Evolutionary conservation across 1,284 basidiomycete species (phyloP), one percentile per base, ranked within the genome.

Genomic region (Sanguinoderma infundibulare): DNA sequence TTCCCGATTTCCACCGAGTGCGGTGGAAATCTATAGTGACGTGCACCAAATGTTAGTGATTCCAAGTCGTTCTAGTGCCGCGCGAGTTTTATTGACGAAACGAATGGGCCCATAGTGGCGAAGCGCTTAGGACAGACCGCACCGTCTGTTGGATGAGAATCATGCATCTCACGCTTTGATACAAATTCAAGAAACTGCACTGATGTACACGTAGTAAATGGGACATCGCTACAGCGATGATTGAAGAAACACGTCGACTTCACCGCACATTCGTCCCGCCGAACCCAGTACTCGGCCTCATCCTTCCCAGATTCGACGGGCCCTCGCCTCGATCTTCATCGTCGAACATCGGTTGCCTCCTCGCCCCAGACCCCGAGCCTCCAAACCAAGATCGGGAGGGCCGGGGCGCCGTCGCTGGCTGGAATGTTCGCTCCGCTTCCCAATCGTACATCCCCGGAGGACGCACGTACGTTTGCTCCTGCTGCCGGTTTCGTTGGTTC

Each of bases 281-380:
- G 59, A 87, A 80, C 0, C 89, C 91, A 22, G 87, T 88, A 69
- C 88, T 89, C 50, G 80, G 77, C 72, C 91, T 82, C 80, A 87
- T 85, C 17, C 81, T 63, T 10, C 89, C 90, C 38, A 90, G 69
- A 69, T 81, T 82, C 34, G 89, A 91, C n/a, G 87, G 72, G 3
- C 88, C 89, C 71, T 91, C 89, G 3, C 85, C 86, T 55, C 87
- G 79, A 70, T 89, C 86, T n/a, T 81, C 78, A 35, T 77, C 73
- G 47, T 63, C 63, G 68, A 71, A 62, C 5, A 38, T 57, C 26
- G 60, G 53, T 10, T 62, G 53, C 39, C 64, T 51, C 38, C 53
- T 34, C 36, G 61, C 26, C 20, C 54, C 57, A 20, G 50, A 61
- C 34, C 35, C 20, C 17, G 49, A 46, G 1, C 52, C 54, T 12